A percentile compares a stretch with the other conserved stretches of the same genome.
Evolutionary conservation across 148 eudicot genomes (phyloP).

Genomic region (Pouteria glomerata): DNA sequence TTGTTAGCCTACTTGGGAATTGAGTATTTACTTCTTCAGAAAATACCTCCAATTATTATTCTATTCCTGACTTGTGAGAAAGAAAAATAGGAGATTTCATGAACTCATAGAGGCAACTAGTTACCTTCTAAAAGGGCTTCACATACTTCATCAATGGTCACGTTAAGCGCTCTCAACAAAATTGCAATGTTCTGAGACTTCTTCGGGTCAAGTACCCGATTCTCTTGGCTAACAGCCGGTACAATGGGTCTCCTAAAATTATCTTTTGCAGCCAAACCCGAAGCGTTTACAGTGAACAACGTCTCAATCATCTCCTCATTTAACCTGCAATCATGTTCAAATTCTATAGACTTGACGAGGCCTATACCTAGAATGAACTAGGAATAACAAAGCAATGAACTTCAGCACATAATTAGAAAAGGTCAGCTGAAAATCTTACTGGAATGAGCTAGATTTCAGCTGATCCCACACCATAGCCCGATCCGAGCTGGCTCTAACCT

Average conservation of each 20-base stretch:
- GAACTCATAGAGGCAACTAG: background rate
- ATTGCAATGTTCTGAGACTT: conserved; percentile 74
- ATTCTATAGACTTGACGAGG: background rate
- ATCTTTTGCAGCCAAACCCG: conserved; percentile 32
- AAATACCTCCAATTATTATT: too few species aligned
- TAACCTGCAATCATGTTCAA: conserved; percentile 43
- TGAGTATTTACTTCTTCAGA: too few species aligned
- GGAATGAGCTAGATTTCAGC: conserved; percentile 70
- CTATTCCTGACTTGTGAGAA: too few species aligned
- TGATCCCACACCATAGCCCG: conserved; percentile 88
- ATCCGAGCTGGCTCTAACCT: conserved; percentile 75
- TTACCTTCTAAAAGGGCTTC: conserved; percentile 69
- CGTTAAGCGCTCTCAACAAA: conserved; percentile 63
- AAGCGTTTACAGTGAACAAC: conserved; percentile 54
- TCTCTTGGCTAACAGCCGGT: conserved; percentile 35
- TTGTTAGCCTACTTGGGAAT: too few species aligned
- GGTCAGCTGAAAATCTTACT: conserved; percentile 63
- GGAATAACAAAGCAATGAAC: background rate
- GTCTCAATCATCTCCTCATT: conserved; percentile 94
- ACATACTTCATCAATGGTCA: conserved; percentile 64
- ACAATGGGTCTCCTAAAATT: conserved; percentile 21
- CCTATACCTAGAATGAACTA: background rate
- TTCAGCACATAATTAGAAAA: too few species aligned
- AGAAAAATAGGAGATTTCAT: background rate
- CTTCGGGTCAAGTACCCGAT: conserved; percentile 60